phyloP scores from a whole-genome alignment of 768 basidiomycete genomes.

The Fomitopsis serialis region DNA sequence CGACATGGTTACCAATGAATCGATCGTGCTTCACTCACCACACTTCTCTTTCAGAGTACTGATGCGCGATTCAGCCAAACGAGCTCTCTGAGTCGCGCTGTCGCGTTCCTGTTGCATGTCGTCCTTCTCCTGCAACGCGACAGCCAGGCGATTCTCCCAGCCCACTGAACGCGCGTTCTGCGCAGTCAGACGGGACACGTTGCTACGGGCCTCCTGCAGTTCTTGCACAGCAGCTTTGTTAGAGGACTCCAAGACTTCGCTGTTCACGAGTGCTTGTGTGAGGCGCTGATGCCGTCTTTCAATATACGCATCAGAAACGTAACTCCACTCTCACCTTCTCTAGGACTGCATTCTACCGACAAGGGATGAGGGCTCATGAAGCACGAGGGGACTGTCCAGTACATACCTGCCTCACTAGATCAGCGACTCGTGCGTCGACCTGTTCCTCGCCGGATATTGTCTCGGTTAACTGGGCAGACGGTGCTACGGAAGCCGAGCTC shows the following conservation, averaged over 20 bases:
- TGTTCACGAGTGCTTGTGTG: constrained; percentile 74
- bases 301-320: constrained; percentile 4
- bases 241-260: constrained; percentile 75
- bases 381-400: too few species aligned
- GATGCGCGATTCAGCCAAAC: constrained; percentile 62
- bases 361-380: neutral
- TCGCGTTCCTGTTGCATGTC: constrained; percentile 83
- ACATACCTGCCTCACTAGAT: constrained; percentile 21
- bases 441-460: constrained; percentile 10
- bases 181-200: constrained; percentile 60
- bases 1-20: neutral
- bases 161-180: constrained; percentile 68
- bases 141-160: constrained; percentile 60
- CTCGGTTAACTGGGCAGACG: neutral
- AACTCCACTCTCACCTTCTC: constrained; percentile 38
- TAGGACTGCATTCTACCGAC: constrained; percentile 20
- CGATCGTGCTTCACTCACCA: constrained; percentile 33
- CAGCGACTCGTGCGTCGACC: constrained; percentile 22
- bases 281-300: constrained; percentile 45
- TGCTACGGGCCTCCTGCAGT: constrained; percentile 64
- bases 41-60: constrained; percentile 62
- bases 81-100: constrained; percentile 59
- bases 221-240: constrained; percentile 71
- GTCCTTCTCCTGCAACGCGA: constrained; percentile 70
- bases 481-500: neutral